These are phyloP conservation scores for Gnaphalium uliginosum DNA, from an alignment of 129 eudicot genomes.

Conservation along the genomic window DNA sequence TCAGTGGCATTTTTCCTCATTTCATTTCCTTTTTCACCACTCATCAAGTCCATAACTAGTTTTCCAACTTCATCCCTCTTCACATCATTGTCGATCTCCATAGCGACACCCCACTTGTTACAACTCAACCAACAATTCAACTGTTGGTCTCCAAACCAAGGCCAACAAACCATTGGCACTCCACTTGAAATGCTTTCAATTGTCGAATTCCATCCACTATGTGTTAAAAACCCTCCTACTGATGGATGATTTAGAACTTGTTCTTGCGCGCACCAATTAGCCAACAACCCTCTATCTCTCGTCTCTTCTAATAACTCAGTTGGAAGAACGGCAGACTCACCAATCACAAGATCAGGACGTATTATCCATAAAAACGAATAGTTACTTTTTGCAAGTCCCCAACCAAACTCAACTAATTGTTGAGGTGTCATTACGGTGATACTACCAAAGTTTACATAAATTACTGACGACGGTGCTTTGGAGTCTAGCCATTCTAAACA, in stretches of 20 bases:
- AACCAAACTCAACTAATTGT: constrained; percentile 53
- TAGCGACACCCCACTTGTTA: constrained; percentile 16
- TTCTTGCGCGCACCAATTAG: constrained; percentile 31
- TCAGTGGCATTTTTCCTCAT: constrained; percentile 15
- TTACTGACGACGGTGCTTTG: constrained; percentile 25
- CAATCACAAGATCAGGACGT: neutral
- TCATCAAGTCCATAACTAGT: constrained; percentile 27
- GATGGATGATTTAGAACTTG: neutral
- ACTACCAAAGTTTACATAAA: neutral
- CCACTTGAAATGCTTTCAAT: neutral
- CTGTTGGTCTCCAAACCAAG: constrained; percentile 28
- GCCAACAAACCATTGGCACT: constrained; percentile 32
- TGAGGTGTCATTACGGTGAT: constrained; percentile 28
- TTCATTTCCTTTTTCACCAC: constrained; percentile 22
- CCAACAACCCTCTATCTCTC: constrained; percentile 19
- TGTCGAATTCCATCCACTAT: constrained; percentile 24
- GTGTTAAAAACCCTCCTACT: constrained; percentile 27
- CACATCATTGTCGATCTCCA: constrained; percentile 44
- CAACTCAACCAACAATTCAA: constrained; percentile 26
- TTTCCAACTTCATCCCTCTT: neutral
- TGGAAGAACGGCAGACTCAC: constrained; percentile 14
- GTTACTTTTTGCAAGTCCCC: constrained; percentile 62
- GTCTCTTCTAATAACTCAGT: constrained; percentile 17
- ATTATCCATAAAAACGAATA: constrained; percentile 29
- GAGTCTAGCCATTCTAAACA: constrained; percentile 56